Base-by-base conservation (phyloP, 495 filamentous ascomycete species). In the Aspergillus avenaceus region DNA sequence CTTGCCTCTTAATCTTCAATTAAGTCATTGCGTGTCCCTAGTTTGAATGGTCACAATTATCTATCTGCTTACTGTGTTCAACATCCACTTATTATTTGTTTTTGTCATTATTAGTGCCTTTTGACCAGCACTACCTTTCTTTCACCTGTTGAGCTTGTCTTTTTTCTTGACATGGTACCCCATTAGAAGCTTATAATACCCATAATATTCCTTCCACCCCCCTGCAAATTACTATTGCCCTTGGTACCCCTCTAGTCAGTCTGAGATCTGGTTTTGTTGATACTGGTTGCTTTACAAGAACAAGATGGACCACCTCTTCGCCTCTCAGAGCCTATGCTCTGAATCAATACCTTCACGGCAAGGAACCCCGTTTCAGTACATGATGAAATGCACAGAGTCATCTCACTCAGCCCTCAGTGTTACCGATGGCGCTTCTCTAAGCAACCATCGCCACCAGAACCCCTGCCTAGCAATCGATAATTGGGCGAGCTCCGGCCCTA, bases 291-390 rank as follows among this genome's bases (percentile, higher is more conserved):
- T 38, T 38, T 38, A 18, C 34, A 38, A 38, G 45, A 22, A 31
- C 52, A 37, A 55, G 18, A 70, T 70, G 66, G 52, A 66, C 46
- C 52, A 19, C 29, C 60, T 61, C 29, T 48, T 53, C 21, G 26
- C 47, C 22, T 44, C 57, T 26, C 47, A 55, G 41, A 45, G 47
- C 34, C 58, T 52, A 22, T 47, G 49, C 38, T 25, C 56, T 41
- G 58, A 53, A 52, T 59, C 62, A 38, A 50, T 61, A 32, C 45
- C 67, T 56, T 60, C 56, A 51, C 58, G 55, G 51, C 64, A 59
- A 54, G 55, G 47, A 19, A 60, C 57, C 47, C 54, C 52, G 40
- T 53, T 57, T 8, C 49, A 49, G 27, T 47, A 45, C 25, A 42
- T 41, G 24, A 47, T 50, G 34, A 60, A 32, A 53, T 59, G 56